A percentile compares a stretch with the other conserved stretches of the same genome.
phyloP scores from a whole-genome alignment of 306 rosid species.

The Fagus sylvatica region DNA sequence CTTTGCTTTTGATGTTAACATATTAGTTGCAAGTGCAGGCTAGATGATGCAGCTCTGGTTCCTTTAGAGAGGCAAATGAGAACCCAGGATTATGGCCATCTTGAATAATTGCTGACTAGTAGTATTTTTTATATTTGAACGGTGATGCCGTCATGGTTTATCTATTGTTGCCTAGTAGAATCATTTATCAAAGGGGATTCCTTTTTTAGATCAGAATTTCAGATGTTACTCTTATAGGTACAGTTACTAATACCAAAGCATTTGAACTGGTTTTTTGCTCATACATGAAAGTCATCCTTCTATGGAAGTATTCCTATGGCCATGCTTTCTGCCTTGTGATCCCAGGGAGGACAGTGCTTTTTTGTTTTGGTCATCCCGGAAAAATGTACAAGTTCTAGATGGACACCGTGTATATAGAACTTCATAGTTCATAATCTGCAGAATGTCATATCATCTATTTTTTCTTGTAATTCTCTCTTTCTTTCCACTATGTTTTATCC shows the following conservation, averaged over 20 bases:
- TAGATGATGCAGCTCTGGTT: no score
- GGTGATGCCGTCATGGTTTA: no score
- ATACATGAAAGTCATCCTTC: no score
- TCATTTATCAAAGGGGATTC: no score
- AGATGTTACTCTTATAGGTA: slow-evolving; percentile 12
- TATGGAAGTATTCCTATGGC: background rate
- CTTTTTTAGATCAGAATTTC: background rate
- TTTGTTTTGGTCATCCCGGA: background rate
- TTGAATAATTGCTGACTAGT: no score
- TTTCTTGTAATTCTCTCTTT: background rate
- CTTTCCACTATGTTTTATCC: background rate
- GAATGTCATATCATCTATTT: background rate
- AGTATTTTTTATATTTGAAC: no score
- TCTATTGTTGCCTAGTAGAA: no score
- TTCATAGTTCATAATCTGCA: background rate
- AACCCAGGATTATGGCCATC: no score
- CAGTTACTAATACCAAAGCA: slow-evolving; percentile 25
- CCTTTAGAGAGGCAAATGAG: no score
- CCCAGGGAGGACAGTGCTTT: background rate
- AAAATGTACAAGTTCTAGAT: background rate
- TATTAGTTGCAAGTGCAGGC: no score
- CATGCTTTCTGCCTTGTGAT: background rate
- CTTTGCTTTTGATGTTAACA: no score
- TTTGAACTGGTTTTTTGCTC: slow-evolving; percentile 3
- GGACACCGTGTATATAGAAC: background rate